Evolutionary conservation across 2,329 filamentous ascomycete genomes (phyloP).

Genomic region (Lachnellula occidentalis): DNA sequence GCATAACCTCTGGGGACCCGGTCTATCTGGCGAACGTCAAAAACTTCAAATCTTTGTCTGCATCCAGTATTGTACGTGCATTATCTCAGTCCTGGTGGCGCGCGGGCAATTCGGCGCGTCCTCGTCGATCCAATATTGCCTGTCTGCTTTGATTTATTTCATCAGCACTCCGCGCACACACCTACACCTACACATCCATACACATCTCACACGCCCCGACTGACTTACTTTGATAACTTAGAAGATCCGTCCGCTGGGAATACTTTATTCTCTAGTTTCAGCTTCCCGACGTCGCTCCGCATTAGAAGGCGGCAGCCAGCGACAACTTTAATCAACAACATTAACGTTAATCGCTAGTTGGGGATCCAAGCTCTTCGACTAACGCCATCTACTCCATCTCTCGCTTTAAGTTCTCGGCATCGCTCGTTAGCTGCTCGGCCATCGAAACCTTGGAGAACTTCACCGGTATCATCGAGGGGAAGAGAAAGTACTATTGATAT

Average conservation of each 20-base stretch:
- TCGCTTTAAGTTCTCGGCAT: slow-evolving; percentile 3
- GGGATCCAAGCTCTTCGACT: neutral
- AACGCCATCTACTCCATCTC: too few species aligned
- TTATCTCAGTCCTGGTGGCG: slow-evolving; percentile 12
- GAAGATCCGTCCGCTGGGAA: neutral
- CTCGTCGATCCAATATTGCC: slow-evolving; percentile 7
- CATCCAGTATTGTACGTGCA: slow-evolving; percentile 24
- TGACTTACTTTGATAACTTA: too few species aligned
- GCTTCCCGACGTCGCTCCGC: slow-evolving; percentile 27
- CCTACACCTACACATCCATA: slow-evolving; percentile 1
- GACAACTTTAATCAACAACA: too few species aligned
- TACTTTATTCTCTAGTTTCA: slow-evolving; percentile 27
- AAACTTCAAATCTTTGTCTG: slow-evolving; percentile 27
- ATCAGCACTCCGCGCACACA: neutral
- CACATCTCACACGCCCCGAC: too few species aligned
- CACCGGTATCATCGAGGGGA: too few species aligned
- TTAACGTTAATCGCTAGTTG: slow-evolving; percentile 13
- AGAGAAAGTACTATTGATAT: neutral
- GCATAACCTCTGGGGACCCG: slow-evolving; percentile 28
- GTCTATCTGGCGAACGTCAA: slow-evolving; percentile 22
- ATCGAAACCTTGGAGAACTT: neutral
- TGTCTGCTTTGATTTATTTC: neutral
- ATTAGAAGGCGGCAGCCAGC: slow-evolving; percentile 17
- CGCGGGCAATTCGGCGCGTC: neutral
- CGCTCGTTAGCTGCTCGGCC: neutral